Conservation (phyloP, 768 basidiomycete genomes). For the Hypholoma sublateritium region DNA sequence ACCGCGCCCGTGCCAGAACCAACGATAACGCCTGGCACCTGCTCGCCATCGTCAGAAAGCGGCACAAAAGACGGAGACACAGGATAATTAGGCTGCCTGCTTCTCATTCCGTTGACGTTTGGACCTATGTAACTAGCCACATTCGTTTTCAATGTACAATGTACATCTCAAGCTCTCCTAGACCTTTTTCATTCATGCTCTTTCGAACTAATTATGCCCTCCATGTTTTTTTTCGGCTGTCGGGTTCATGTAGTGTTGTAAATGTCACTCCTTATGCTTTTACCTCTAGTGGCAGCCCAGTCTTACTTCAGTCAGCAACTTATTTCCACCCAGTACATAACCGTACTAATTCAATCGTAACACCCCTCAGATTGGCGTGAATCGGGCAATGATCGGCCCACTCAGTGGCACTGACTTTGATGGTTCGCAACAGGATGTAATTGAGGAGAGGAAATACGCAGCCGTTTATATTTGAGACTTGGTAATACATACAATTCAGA, state of each 20-base stretch:
- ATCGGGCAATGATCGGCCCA: no score
- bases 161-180: conserved; percentile 16
- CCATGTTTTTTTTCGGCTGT: conserved; percentile 13
- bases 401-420: no score
- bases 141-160: conserved; percentile 13
- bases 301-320: no score
- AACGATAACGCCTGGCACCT: conserved; percentile 28
- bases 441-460: not conserved
- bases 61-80: conserved; percentile 75
- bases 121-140: conserved; percentile 1
- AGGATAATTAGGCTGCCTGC: conserved; percentile 41
- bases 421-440: no score
- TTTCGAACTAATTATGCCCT: conserved; percentile 21
- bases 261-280: conserved; percentile 1
- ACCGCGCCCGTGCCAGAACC: conserved; percentile 19
- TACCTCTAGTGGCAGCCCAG: not conserved
- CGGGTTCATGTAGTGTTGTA: conserved; percentile 13
- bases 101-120: conserved; percentile 7
- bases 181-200: conserved; percentile 8
- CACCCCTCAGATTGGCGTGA: no score
- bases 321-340: no score
- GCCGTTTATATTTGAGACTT: not conserved
- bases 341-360: no score
- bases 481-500: not conserved
- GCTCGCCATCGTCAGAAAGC: conserved; percentile 54